Percentiles rank a stretch among this genome's conserved stretches.
phyloP scores from a whole-genome alignment of 2,329 filamentous ascomycete species.

The Aspergillus jensenii region DNA sequence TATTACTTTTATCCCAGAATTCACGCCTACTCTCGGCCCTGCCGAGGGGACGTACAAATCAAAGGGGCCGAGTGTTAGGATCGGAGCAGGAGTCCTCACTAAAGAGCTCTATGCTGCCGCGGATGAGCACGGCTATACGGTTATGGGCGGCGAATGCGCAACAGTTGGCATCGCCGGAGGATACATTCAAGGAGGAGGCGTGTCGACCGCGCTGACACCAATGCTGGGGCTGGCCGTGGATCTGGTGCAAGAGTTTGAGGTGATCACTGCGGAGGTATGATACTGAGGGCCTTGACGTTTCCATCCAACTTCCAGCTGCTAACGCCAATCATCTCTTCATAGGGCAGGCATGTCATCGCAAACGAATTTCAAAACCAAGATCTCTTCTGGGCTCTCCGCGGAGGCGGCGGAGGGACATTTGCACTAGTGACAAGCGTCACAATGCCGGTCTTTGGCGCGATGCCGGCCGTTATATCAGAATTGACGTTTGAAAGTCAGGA shows the following conservation, averaged over 20 bases:
- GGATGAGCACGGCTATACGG: not conserved
- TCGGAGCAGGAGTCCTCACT: not conserved
- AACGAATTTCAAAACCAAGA: slow-evolving; percentile 21
- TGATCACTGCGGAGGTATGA: not conserved
- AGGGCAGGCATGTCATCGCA: not conserved
- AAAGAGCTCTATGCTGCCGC: not conserved
- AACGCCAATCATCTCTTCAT: not conserved
- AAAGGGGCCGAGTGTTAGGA: not conserved
- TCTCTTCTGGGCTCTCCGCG: slow-evolving; percentile 24
- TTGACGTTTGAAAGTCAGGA: too few relatives aligned
- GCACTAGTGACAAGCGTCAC: slow-evolving; percentile 19
- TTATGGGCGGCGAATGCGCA: not conserved
- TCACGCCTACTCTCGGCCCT: not conserved
- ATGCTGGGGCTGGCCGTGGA: not conserved
- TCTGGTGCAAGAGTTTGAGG: not conserved
- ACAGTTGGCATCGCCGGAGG: not conserved
- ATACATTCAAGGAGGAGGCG: not conserved
- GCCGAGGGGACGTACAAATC: not conserved
- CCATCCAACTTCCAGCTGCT: not conserved
- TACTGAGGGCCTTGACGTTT: too few relatives aligned
- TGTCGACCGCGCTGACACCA: not conserved
- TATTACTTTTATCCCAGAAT: not conserved
- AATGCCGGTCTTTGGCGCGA: not conserved
- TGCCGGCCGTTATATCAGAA: not conserved
- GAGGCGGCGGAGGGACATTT: slow-evolving; percentile 21